These are phyloP conservation scores for Exophiala spinifera DNA, from an alignment of 2,329 filamentous ascomycete species.

Conservation along the genomic window DNA sequence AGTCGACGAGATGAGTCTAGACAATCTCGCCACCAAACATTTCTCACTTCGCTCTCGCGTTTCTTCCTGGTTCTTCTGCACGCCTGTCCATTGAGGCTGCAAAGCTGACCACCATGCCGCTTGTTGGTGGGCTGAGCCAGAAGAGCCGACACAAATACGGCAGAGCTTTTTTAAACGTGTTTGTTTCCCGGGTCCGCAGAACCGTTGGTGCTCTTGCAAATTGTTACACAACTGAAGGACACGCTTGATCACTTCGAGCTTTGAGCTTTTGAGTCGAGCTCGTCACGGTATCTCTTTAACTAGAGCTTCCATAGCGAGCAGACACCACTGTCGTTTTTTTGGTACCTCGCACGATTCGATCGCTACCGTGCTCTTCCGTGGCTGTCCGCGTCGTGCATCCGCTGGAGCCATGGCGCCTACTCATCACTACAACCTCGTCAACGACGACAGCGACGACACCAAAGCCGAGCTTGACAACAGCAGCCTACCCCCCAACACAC, in stretches of 20 bases:
- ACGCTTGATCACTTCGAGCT: neutral
- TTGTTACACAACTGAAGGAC: neutral
- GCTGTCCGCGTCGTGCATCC: neutral
- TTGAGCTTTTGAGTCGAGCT: neutral
- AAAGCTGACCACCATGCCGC: neutral
- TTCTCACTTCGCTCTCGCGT: neutral
- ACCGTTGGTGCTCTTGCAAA: neutral
- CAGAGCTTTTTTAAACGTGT: neutral
- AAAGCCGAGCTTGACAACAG: slow-evolving; percentile 3
- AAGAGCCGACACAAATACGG: neutral
- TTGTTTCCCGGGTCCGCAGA: neutral
- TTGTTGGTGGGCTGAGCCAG: neutral
- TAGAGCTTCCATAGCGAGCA: neutral
- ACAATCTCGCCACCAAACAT: neutral
- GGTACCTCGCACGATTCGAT: neutral
- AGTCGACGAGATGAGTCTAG: neutral
- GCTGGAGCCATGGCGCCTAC: slow-evolving; percentile 5
- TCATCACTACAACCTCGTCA: slow-evolving; percentile 16
- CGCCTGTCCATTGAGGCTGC: neutral
- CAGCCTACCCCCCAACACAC: neutral
- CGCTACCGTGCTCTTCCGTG: neutral
- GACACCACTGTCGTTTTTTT: neutral
- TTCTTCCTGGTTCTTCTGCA: neutral
- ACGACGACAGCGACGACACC: slow-evolving; percentile 7
- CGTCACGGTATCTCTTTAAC: neutral